These are phyloP conservation scores for Fusarium sp. DNA, from an alignment of 2,329 filamentous ascomycete genomes.

Conservation along the genomic window DNA sequence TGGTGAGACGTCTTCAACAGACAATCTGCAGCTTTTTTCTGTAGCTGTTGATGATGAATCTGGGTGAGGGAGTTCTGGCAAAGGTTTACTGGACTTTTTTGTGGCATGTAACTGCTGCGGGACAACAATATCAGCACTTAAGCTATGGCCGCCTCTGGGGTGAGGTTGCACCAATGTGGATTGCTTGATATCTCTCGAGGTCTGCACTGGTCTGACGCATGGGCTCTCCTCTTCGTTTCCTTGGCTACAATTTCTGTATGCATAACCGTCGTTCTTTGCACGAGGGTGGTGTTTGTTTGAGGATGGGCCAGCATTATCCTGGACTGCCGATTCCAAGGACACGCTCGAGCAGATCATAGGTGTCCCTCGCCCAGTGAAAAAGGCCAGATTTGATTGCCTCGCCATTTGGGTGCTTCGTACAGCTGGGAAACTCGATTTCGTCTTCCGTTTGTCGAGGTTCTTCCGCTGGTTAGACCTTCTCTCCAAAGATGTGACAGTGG, in stretches of 20 bases:
- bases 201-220: conserved; percentile 1
- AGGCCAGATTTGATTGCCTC: conserved; percentile 1
- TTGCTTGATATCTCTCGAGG: conserved; percentile 3
- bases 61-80: conserved; percentile 12
- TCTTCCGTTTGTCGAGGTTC: neutral
- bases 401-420: neutral
- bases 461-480: neutral
- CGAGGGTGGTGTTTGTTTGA: neutral
- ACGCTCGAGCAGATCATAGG: neutral
- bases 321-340: neutral
- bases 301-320: neutral
- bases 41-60: neutral
- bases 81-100: neutral
- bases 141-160: conserved; percentile 26
- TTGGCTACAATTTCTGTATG: neutral
- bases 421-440: neutral
- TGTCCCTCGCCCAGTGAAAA: conserved; percentile 21
- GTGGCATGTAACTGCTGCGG: conserved; percentile 1
- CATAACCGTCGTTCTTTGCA: neutral
- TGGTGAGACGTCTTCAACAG: neutral
- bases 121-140: conserved; percentile 16
- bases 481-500: neutral
- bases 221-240: neutral
- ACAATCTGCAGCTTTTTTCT: conserved; percentile 6
- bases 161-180: neutral